phyloP scores from a whole-genome alignment of 2,329 filamentous ascomycete species.

The Trichoderma endophyticum region DNA sequence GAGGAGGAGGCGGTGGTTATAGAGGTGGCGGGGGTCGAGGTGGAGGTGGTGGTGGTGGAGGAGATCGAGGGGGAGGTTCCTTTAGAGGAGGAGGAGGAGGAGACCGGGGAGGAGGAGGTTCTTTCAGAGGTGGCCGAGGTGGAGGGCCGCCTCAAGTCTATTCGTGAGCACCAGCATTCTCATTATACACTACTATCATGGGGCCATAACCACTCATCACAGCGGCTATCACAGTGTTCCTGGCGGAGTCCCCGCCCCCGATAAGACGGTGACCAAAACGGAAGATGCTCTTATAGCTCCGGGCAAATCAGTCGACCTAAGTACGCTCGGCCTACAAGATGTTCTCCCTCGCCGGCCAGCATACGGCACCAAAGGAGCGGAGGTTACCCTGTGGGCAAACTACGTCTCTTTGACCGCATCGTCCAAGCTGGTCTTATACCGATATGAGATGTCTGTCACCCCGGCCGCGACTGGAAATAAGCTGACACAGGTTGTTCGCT shows the following conservation, averaged over 20 bases:
- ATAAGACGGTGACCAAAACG: conserved; percentile 2
- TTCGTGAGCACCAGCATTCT: conserved; percentile 4
- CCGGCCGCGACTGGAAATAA: conserved; percentile 16
- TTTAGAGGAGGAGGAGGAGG: conserved; percentile 14
- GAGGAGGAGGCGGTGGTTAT: conserved; percentile 24
- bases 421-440: conserved; percentile 18
- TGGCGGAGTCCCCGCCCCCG: conserved; percentile 5
- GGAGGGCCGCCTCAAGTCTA: conserved; percentile 9
- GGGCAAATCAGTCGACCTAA: background rate
- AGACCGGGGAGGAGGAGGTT: conserved; percentile 16
- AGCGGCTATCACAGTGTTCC: background rate
- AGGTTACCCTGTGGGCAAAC: conserved; percentile 21
- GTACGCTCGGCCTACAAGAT: conserved; percentile 6
- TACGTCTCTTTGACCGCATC: conserved; percentile 18
- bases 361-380: conserved; percentile 19
- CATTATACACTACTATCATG: background rate
- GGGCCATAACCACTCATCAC: background rate
- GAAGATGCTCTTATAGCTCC: conserved; percentile 16
- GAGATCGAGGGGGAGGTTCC: conserved; percentile 15
- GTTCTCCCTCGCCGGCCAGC: conserved; percentile 18
- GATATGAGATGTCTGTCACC: conserved; percentile 17
- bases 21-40: conserved; percentile 28
- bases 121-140: background rate
- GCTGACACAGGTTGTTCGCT: conserved; percentile 18
- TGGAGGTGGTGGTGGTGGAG: background rate